A percentile compares a stretch with the other conserved stretches of the same genome.
Evolutionary conservation across 2,329 filamentous ascomycete genomes (phyloP).

Genomic region (Corniculantispora saksenae): DNA sequence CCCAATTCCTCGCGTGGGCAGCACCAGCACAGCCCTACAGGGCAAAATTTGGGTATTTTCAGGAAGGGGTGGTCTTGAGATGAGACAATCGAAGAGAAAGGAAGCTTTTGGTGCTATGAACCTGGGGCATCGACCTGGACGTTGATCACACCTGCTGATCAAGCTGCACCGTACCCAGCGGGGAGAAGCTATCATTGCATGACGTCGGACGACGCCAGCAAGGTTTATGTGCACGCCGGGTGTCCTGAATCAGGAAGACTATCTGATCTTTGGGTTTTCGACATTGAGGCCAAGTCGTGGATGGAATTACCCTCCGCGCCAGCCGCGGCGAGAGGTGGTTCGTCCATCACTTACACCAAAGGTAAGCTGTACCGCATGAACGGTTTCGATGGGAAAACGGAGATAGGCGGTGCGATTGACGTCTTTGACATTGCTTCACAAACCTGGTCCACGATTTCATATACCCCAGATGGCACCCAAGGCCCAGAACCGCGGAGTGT

Average conservation of each 20-base stretch:
- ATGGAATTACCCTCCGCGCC: conserved; percentile 53
- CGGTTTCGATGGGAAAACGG: conserved; percentile 62
- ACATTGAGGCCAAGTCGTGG: conserved; percentile 49
- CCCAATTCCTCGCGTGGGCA: conserved; percentile 58
- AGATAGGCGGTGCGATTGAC: conserved; percentile 60
- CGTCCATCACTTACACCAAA: conserved; percentile 44
- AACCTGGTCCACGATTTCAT: conserved; percentile 31
- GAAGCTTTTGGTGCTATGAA: conserved; percentile 58
- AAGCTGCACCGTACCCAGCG: conserved; percentile 41
- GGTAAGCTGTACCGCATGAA: conserved; percentile 59
- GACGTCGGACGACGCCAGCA: conserved; percentile 40
- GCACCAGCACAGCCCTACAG: conserved; percentile 47
- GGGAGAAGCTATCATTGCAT: conserved; percentile 59
- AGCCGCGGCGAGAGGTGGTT: conserved; percentile 45
- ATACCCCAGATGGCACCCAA: conserved; percentile 28
- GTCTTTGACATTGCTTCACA: conserved; percentile 33
- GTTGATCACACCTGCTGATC: conserved; percentile 39
- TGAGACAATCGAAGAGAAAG: conserved; percentile 61
- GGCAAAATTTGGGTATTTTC: conserved; percentile 61
- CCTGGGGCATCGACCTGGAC: conserved; percentile 45
- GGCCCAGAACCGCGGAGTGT: conserved; percentile 37
- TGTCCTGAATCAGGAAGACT: conserved; percentile 59
- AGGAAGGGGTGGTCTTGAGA: conserved; percentile 60
- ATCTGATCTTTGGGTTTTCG: conserved; percentile 62
- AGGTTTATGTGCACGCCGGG: conserved; percentile 61